Evolutionary conservation across 306 rosid genomes (phyloP), one percentile per base, ranked within the genome.

Genomic region (Pyrus bretschneideri): DNA sequence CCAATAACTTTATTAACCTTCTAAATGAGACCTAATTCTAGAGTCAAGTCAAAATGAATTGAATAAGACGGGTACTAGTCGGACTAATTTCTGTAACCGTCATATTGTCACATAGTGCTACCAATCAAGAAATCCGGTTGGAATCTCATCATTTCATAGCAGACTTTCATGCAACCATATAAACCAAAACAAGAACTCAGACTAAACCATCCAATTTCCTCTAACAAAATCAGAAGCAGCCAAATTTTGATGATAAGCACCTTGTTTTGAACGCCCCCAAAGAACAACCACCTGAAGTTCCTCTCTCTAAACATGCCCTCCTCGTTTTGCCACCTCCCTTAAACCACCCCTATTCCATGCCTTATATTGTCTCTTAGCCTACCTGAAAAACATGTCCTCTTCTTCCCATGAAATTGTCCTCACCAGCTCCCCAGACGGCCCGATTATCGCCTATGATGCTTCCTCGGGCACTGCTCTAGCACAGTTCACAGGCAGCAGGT

Each of bases 381-480:
- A 46, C 74, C 54, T 29, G 30, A 72, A 68, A 67, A 68, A 75
- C 58, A 91, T 86, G 91, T 59, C 79, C 23, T 77, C 89, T 10
- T 85, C 80, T 9, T 82, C 87, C 0, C 65, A 63, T 42, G 90
- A 89, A 82, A 51, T 93, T 74, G 62, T 93, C 81, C 90, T 93
- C 73, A 87, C 88, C 4, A 85, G 85, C 81, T 91, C 95, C 17
- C 86, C 84, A 0, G 88, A 89, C 9, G 93, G 94, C 38, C 86
- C 87, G 72, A 85, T 89, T 38, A 58, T 30, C 3, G 91, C 87
- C 70, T 90, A 87, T 1, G 87, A 87, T 1, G 80, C 88, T 22
- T 81, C 89, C 70, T 82, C 81, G 0, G 90, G 90, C 25, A 13
- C 76, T 64, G 7, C 49, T 19, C n/a, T 89, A 0, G 79, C 85